Percentiles rank a stretch among this genome's conserved stretches.
phyloP scores from a whole-genome alignment of 2,329 filamentous ascomycete genomes.

The Penicillium paneum region DNA sequence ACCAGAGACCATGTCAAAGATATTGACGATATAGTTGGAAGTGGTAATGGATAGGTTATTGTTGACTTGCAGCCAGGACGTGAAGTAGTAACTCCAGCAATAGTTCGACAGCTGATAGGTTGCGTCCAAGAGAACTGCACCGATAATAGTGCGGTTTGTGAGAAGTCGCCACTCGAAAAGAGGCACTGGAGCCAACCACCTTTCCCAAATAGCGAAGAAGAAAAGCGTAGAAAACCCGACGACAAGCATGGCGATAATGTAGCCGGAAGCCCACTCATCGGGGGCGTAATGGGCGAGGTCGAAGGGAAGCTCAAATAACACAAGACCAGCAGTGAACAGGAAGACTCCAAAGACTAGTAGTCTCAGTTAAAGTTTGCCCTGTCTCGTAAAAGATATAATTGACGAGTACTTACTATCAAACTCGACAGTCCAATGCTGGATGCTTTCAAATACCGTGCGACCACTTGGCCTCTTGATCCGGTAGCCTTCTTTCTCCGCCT shows the following conservation, averaged over 20 bases:
- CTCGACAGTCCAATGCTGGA: slow-evolving; percentile 54
- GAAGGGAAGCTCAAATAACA: slow-evolving; percentile 62
- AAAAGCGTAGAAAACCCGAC: slow-evolving; percentile 54
- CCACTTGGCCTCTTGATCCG: slow-evolving; percentile 40
- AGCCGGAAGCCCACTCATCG: slow-evolving; percentile 38
- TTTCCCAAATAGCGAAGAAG: slow-evolving; percentile 55
- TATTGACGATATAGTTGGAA: slow-evolving; percentile 46
- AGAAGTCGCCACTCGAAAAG: slow-evolving; percentile 55
- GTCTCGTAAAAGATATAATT: background rate
- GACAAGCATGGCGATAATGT: slow-evolving; percentile 51
- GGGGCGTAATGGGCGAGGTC: slow-evolving; percentile 44
- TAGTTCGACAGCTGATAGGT: slow-evolving; percentile 32
- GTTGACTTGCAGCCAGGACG: slow-evolving; percentile 25
- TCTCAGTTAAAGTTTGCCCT: background rate
- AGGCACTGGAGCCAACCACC: slow-evolving; percentile 50
- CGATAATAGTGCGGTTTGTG: slow-evolving; percentile 23
- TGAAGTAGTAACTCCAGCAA: slow-evolving; percentile 32
- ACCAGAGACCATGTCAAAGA: slow-evolving; percentile 53
- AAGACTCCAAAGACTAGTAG: slow-evolving; percentile 53
- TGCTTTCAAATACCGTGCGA: slow-evolving; percentile 43
- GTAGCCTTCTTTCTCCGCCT: slow-evolving; percentile 54
- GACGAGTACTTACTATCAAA: slow-evolving; percentile 48
- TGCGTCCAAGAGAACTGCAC: slow-evolving; percentile 27
- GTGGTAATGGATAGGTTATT: slow-evolving; percentile 31
- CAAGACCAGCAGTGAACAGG: slow-evolving; percentile 56